These are phyloP conservation scores for Stromatinia cepivora DNA, from an alignment of 2,329 filamentous ascomycete genomes.

Conservation along the genomic window DNA sequence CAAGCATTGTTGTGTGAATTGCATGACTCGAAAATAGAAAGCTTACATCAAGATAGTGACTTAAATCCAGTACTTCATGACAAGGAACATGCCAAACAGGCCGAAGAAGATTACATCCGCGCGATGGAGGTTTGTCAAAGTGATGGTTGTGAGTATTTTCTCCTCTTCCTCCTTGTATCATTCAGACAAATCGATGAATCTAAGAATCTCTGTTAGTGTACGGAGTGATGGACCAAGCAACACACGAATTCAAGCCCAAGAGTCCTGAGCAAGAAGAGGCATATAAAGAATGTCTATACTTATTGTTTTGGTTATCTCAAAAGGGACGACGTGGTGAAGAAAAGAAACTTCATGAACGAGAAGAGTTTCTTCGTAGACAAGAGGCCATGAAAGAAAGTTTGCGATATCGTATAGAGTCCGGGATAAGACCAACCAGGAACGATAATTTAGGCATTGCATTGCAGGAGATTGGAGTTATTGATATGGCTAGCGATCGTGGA, in stretches of 20 bases:
- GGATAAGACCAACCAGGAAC: not conserved
- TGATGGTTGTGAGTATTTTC: not conserved
- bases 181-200: not conserved
- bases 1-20: not conserved
- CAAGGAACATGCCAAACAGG: not conserved
- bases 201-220: not conserved
- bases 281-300: not conserved
- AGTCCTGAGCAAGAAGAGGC: not conserved
- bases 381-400: not conserved
- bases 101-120: too few relatives aligned
- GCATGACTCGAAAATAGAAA: not conserved
- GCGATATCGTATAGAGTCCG: not conserved
- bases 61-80: not conserved
- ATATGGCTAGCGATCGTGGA: too few relatives aligned
- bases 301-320: not conserved
- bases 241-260: not conserved
- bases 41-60: not conserved
- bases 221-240: not conserved
- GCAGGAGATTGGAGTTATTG: too few relatives aligned
- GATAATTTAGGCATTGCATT: too few relatives aligned
- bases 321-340: not conserved
- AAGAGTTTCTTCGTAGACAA: not conserved
- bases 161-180: not conserved
- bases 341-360: not conserved
- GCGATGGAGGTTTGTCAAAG: too few relatives aligned